Percentiles rank a stretch among this genome's conserved stretches.
phyloP scores from a whole-genome alignment of 2,329 filamentous ascomycete genomes.

The Fusarium sp. region DNA sequence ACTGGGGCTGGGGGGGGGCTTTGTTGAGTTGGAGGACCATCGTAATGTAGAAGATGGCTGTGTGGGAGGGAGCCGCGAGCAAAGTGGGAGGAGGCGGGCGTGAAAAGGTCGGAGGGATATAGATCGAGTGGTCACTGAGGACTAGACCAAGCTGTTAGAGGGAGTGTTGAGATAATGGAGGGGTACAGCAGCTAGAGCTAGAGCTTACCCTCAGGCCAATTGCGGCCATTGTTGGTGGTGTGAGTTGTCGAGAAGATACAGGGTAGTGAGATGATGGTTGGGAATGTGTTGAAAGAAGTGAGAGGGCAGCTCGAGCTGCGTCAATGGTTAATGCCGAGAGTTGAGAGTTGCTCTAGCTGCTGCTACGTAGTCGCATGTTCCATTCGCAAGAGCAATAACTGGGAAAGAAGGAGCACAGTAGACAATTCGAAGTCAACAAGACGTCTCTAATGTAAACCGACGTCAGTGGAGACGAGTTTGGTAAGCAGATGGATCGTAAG shows the following conservation, averaged over 20 bases:
- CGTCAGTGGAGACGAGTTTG: conserved; percentile 29
- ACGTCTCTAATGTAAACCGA: conserved; percentile 11
- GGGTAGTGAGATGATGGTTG: background rate
- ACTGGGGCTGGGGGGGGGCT: conserved; percentile 3
- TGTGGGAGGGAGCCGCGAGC: conserved; percentile 4
- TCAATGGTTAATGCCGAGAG: conserved; percentile 2
- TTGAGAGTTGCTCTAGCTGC: conserved; percentile 9
- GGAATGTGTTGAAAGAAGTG: background rate
- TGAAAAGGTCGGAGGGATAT: conserved; percentile 34
- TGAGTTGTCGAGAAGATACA: background rate
- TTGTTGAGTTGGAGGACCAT: conserved; percentile 39
- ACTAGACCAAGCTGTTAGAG: conserved; percentile 32
- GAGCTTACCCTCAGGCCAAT: conserved; percentile 41
- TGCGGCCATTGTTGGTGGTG: conserved; percentile 30
- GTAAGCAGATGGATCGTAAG: conserved; percentile 20
- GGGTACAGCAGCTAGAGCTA: background rate
- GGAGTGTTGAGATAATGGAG: background rate
- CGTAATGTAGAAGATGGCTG: conserved; percentile 16
- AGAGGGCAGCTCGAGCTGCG: conserved; percentile 34
- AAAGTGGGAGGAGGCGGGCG: conserved; percentile 17
- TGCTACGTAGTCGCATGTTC: conserved; percentile 30
- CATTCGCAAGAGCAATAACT: conserved; percentile 6
- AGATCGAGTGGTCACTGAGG: conserved; percentile 35
- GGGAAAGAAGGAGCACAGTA: background rate
- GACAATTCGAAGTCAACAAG: background rate